Conservation (phyloP, 2,329 filamentous ascomycete genomes). For the Arthrobotrys megalospora region DNA sequence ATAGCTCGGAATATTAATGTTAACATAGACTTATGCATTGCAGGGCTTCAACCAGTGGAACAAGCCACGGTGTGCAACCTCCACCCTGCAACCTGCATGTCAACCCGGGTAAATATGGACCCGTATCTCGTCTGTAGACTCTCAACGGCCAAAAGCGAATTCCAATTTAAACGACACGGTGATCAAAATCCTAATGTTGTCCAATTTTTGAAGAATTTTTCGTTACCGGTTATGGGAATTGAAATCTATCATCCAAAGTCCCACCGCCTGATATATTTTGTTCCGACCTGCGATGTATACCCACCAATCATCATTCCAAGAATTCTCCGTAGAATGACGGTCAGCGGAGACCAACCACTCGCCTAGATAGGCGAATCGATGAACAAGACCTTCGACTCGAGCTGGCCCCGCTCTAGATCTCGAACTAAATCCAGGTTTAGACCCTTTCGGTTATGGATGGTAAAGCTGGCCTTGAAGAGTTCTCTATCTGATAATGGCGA, state of each 20-base stretch:
- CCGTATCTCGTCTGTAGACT: not conserved
- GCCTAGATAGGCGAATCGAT: constrained; percentile 53
- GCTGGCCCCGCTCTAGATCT: constrained; percentile 18
- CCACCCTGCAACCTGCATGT: not conserved
- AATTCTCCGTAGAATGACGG: constrained; percentile 27
- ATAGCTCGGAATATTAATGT: constrained; percentile 12
- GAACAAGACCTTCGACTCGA: constrained; percentile 25
- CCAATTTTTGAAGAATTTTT: not conserved
- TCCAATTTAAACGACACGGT: not conserved
- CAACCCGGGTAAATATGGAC: not conserved
- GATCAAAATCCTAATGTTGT: not conserved
- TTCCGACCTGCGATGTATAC: constrained; percentile 48
- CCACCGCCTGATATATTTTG: not conserved
- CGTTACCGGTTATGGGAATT: not conserved
- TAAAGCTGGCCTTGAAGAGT: not conserved
- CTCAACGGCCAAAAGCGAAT: not conserved
- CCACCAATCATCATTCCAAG: constrained; percentile 19
- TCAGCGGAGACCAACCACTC: constrained; percentile 32
- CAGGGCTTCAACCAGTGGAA: constrained; percentile 4
- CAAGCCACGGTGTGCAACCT: constrained; percentile 7
- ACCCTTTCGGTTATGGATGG: constrained; percentile 18
- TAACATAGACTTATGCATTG: constrained; percentile 1
- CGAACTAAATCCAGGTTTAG: constrained; percentile 13
- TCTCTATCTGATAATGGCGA: not conserved
- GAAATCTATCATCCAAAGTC: constrained; percentile 1